Percentiles rank a stretch among this genome's conserved stretches.
These are phyloP conservation scores for Tuber brumale DNA, from an alignment of 495 filamentous ascomycete species.

Conservation along the genomic window DNA sequence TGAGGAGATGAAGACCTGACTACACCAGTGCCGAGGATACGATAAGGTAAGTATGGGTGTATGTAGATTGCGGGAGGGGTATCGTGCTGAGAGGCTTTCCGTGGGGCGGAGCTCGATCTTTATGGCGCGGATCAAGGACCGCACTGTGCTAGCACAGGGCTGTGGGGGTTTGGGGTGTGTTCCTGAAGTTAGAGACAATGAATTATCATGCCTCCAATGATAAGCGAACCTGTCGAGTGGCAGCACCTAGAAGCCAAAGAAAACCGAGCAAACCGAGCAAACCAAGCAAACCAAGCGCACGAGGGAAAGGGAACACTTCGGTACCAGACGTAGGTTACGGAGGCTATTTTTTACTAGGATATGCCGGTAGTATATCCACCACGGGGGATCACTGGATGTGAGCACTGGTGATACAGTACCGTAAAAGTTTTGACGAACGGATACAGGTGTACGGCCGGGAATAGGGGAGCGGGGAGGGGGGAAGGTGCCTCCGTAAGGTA, in stretches of 20 bases:
- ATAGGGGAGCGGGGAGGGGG: neutral
- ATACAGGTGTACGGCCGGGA: neutral
- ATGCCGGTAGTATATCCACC: neutral
- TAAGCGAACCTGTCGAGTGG: neutral
- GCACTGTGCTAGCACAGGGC: conserved; percentile 6
- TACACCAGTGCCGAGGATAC: conserved; percentile 27
- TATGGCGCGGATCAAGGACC: conserved; percentile 21
- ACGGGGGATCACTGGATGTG: neutral
- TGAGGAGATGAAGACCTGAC: conserved; percentile 24
- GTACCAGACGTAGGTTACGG: neutral
- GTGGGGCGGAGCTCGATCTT: conserved; percentile 33
- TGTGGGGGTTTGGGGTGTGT: conserved; percentile 12
- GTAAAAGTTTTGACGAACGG: neutral
- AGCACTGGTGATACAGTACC: neutral
- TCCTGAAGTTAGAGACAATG: neutral
- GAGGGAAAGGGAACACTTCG: neutral
- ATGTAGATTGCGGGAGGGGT: neutral
- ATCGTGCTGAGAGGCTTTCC: conserved; percentile 16
- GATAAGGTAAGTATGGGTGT: conserved; percentile 24
- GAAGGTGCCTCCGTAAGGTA: neutral
- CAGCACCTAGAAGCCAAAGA: neutral
- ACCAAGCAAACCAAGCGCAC: neutral
- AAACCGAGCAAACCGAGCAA: neutral
- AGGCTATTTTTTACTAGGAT: neutral
- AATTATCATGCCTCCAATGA: neutral